Evolutionary conservation across 2,329 filamentous ascomycete genomes (phyloP).

Genomic region (Colletotrichum horii): DNA sequence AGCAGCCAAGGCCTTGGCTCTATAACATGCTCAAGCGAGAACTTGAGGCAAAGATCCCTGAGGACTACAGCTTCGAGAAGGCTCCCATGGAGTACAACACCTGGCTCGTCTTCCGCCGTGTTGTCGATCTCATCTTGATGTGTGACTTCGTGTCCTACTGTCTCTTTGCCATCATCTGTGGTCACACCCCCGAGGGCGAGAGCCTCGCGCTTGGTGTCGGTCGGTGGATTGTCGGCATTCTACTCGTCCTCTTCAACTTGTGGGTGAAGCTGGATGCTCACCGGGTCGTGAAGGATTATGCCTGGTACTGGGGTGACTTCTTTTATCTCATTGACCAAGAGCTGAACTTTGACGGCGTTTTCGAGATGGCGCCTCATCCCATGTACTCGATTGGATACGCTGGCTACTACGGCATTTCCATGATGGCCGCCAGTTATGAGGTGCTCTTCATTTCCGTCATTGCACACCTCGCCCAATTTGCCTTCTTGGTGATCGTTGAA

Average conservation of each 20-base stretch:
- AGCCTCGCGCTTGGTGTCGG: slow-evolving; percentile 68
- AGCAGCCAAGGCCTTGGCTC: slow-evolving; percentile 81
- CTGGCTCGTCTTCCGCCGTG: slow-evolving; percentile 93
- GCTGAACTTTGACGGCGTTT: slow-evolving; percentile 96
- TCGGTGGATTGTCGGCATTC: slow-evolving; percentile 80
- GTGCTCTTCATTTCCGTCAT: slow-evolving; percentile 96
- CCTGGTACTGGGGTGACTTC: slow-evolving; percentile 99
- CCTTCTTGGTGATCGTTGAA: slow-evolving; percentile 89
- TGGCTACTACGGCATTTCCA: slow-evolving; percentile 96
- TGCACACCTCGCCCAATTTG: slow-evolving; percentile 92
- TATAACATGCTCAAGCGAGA: slow-evolving; percentile 87
- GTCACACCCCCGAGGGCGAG: slow-evolving; percentile 76
- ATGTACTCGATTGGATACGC: slow-evolving; percentile 99
- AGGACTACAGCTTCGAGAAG: slow-evolving; percentile 91
- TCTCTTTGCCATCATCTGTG: slow-evolving; percentile 91
- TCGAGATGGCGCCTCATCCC: slow-evolving; percentile 97
- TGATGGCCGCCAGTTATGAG: slow-evolving; percentile 97
- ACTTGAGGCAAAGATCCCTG: slow-evolving; percentile 91
- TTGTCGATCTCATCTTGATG: slow-evolving; percentile 97
- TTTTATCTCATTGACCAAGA: slow-evolving; percentile 99
- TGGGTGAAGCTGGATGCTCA: slow-evolving; percentile 99
- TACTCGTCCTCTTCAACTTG: slow-evolving; percentile 89
- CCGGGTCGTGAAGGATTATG: slow-evolving; percentile 97
- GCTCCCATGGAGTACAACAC: slow-evolving; percentile 99
- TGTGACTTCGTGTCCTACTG: slow-evolving; percentile 98